Conservation (phyloP, 1,139 yeast species). For the Kodamaea derodonti region DNA sequence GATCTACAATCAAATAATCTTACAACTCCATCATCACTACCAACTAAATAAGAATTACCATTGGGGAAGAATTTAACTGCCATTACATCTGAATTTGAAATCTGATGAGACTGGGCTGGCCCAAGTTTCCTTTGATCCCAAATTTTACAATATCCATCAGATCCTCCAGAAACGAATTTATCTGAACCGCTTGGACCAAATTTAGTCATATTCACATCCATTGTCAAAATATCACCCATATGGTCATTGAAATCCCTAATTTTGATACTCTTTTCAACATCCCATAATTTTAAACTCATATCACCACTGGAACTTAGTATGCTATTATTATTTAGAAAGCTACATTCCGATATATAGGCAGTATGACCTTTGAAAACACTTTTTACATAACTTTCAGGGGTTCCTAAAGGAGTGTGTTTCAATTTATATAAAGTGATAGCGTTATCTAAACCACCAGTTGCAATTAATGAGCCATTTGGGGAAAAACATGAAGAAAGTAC, state of each 20-base stretch:
- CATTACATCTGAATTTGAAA: slow-evolving; percentile 66
- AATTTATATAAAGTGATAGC: slow-evolving; percentile 67
- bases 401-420: no score
- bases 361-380: slow-evolving; percentile 71
- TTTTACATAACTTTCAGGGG: slow-evolving; percentile 21
- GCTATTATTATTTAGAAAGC: slow-evolving; percentile 54
- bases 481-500: slow-evolving; percentile 73
- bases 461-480: slow-evolving; percentile 61
- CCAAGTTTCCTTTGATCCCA: slow-evolving; percentile 64
- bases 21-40: slow-evolving; percentile 78
- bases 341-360: slow-evolving; percentile 77
- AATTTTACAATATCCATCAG: slow-evolving; percentile 67
- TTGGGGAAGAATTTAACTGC: slow-evolving; percentile 66
- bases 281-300: slow-evolving; percentile 81
- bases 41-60: slow-evolving; percentile 63
- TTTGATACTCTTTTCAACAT: slow-evolving; percentile 55
- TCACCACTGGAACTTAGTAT: slow-evolving; percentile 80
- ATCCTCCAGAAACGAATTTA: slow-evolving; percentile 65
- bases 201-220: slow-evolving; percentile 28
- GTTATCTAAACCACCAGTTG: slow-evolving; percentile 83
- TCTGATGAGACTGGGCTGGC: slow-evolving; percentile 58
- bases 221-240: slow-evolving; percentile 70
- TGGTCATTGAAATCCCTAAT: slow-evolving; percentile 66
- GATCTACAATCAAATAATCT: slow-evolving; percentile 73
- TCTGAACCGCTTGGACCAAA: slow-evolving; percentile 8